Conservation (phyloP, 345 rosid genomes). For the Eutrema heterophyllum region DNA sequence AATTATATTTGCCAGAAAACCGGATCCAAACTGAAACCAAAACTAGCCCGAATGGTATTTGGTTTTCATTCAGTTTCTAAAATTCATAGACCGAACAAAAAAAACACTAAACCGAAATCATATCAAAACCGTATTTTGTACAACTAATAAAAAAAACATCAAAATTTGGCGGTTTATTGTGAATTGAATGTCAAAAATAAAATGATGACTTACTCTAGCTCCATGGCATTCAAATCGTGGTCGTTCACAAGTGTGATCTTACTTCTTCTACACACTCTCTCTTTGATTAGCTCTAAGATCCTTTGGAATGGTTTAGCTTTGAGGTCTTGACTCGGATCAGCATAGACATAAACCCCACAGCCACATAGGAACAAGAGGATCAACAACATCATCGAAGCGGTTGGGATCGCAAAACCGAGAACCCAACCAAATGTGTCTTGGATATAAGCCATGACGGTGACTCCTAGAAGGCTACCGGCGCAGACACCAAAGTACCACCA, state of each 20-base stretch:
- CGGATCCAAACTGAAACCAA: background rate
- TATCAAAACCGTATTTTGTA: no score
- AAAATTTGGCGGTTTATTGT: background rate
- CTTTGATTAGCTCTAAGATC: conserved; percentile 37
- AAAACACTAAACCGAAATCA: background rate
- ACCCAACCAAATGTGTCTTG: conserved; percentile 95
- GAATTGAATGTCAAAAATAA: background rate
- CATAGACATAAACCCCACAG: conserved; percentile 43
- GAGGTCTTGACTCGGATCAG: conserved; percentile 18
- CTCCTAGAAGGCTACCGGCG: conserved; percentile 83
- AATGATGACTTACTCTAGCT: conserved; percentile 70
- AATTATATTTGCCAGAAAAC: background rate
- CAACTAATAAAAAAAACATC: no score
- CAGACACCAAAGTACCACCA: conserved; percentile 95
- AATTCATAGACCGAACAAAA: background rate
- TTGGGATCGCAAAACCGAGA: conserved; percentile 79
- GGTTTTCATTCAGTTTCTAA: background rate
- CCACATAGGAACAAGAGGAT: conserved; percentile 54
- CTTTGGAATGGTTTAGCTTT: conserved; percentile 24
- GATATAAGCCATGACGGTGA: conserved; percentile 73
- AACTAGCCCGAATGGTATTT: background rate
- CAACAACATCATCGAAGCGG: conserved; percentile 61
- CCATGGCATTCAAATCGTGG: conserved; percentile 40
- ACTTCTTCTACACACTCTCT: conserved; percentile 26
- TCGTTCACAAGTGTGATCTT: conserved; percentile 34